phyloP scores from a whole-genome alignment of 2,329 filamentous ascomycete genomes.

The Aspergillus fijiensis region DNA sequence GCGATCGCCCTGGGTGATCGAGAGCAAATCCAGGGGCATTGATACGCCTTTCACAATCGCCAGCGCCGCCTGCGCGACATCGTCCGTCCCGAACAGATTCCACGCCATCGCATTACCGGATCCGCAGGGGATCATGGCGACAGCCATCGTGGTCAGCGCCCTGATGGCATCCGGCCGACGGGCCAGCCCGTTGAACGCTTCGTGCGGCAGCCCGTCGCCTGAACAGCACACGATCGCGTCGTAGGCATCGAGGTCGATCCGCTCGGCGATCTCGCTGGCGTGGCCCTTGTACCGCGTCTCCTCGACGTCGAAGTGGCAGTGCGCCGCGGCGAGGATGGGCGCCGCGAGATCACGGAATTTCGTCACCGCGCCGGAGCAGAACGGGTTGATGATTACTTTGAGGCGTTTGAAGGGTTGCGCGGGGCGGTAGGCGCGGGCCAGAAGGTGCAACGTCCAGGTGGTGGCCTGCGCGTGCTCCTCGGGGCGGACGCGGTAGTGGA shows the following conservation, averaged over 20 bases:
- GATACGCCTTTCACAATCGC: conserved; percentile 80
- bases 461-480: neutral
- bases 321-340: neutral
- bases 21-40: conserved; percentile 78
- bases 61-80: conserved; percentile 71
- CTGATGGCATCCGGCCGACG: conserved; percentile 69
- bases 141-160: conserved; percentile 74
- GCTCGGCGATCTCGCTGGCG: conserved; percentile 71
- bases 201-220: conserved; percentile 84
- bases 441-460: neutral
- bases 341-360: neutral
- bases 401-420: conserved; percentile 48
- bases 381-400: conserved; percentile 86
- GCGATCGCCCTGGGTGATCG: conserved; percentile 74
- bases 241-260: conserved; percentile 72
- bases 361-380: conserved; percentile 66
- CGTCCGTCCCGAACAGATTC: conserved; percentile 80
- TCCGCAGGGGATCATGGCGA: conserved; percentile 85
- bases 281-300: neutral
- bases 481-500: neutral
- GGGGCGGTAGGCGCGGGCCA: neutral
- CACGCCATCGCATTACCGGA: conserved; percentile 90
- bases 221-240: conserved; percentile 86
- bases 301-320: neutral
- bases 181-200: conserved; percentile 88